phyloP scores from a whole-genome alignment of 345 rosid genomes.

The Citrus trifoliata region DNA sequence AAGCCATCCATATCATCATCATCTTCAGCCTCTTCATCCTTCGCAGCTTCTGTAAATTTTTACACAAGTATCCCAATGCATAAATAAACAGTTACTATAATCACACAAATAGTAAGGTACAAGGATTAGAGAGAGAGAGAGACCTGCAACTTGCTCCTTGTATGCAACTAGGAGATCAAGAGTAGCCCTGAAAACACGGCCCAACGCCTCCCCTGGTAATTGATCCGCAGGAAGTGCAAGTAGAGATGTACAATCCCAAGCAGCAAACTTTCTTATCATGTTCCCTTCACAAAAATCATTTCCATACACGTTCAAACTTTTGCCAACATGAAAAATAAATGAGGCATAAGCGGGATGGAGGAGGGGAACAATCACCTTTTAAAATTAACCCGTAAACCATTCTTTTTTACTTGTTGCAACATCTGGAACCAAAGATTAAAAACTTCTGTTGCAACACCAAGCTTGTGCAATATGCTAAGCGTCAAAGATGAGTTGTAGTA shows the following conservation, averaged over 20 bases:
- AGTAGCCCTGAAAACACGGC: constrained; percentile 74
- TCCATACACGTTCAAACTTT: constrained; percentile 2
- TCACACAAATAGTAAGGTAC: not conserved
- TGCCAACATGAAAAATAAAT: not conserved
- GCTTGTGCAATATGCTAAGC: constrained; percentile 69
- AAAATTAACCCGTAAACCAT: constrained; percentile 75
- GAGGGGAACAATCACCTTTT: constrained; percentile 52
- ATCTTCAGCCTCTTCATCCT: constrained; percentile 74
- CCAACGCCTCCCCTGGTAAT: constrained; percentile 84
- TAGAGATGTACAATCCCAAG: constrained; percentile 87
- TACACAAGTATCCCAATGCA: not conserved
- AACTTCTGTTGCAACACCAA: constrained; percentile 70
- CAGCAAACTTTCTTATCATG: constrained; percentile 97
- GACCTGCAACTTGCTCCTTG: constrained; percentile 96
- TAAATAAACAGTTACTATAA: not conserved
- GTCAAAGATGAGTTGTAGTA: constrained; percentile 85
- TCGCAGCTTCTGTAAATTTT: constrained; percentile 69
- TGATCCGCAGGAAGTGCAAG: constrained; percentile 84
- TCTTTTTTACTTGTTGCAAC: constrained; percentile 89
- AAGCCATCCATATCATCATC: constrained; percentile 96
- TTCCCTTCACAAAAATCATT: constrained; percentile 55
- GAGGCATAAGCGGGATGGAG: constrained; percentile 1
- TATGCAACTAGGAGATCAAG: constrained; percentile 89
- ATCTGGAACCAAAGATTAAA: constrained; percentile 95
- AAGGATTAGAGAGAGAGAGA: not conserved